Evolutionary conservation across 495 filamentous ascomycete genomes (phyloP).

Genomic region (Penicillium riverlandense): DNA sequence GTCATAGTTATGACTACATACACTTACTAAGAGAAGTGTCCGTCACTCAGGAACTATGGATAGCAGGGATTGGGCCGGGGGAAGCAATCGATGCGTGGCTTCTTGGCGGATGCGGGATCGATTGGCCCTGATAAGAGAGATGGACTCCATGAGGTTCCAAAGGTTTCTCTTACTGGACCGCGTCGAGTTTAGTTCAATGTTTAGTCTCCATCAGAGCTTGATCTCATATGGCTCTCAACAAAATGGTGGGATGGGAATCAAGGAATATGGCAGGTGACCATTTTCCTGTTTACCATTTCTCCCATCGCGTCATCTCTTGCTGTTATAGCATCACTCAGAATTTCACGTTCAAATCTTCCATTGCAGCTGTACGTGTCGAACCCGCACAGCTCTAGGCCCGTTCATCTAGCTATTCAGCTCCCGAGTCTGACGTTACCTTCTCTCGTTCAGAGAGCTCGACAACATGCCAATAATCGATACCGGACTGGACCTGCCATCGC

Average conservation of each 20-base stretch:
- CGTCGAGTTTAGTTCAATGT: constrained; percentile 1
- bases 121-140: neutral
- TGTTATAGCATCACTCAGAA: too few relatives aligned
- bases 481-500: constrained; percentile 53
- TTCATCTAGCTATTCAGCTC: neutral
- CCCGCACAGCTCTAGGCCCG: too few relatives aligned
- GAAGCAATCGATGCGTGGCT: too few relatives aligned
- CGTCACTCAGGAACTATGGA: too few relatives aligned
- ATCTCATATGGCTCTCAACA: neutral
- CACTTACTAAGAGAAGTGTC: too few relatives aligned
- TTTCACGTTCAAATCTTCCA: too few relatives aligned
- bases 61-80: too few relatives aligned
- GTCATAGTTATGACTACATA: too few relatives aligned
- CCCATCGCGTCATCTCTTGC: neutral
- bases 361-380: too few relatives aligned
- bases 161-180: neutral
- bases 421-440: neutral
- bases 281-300: constrained; percentile 1
- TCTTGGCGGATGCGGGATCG: neutral
- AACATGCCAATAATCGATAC: constrained; percentile 52
- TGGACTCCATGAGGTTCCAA: neutral
- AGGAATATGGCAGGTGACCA: neutral
- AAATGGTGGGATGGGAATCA: neutral
- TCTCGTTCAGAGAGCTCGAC: neutral
- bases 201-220: constrained; percentile 2